Percentiles rank a stretch among this genome's conserved stretches.
Evolutionary conservation across 306 rosid species (phyloP).

Genomic region (Abrus pulchellus): DNA sequence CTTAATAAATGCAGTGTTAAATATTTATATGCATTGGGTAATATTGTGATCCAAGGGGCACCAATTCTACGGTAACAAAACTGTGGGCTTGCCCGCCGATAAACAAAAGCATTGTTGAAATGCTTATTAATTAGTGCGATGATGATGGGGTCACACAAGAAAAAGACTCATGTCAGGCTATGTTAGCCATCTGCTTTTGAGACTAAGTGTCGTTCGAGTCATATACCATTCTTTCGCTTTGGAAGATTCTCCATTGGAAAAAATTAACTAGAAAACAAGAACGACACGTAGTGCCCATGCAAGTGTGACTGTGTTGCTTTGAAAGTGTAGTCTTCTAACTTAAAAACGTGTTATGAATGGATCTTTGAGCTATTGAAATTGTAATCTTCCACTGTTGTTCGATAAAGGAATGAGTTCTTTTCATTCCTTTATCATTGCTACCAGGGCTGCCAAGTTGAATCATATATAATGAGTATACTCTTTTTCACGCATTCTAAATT

Average conservation of each 20-base stretch:
- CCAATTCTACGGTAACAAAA: not conserved
- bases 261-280: slow-evolving; percentile 45
- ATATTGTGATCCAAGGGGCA: not conserved
- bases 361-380: not conserved
- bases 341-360: not conserved
- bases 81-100: slow-evolving; percentile 11
- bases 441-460: too few species aligned
- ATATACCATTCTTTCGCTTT: not conserved
- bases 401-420: not conserved
- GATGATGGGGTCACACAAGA: not conserved
- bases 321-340: not conserved
- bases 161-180: not conserved
- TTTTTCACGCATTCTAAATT: too few species aligned
- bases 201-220: slow-evolving; percentile 15
- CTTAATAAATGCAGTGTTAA: too few species aligned
- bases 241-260: slow-evolving; percentile 6
- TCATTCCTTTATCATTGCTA: not conserved
- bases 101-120: not conserved
- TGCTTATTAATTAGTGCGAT: not conserved
- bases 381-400: not conserved
- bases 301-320: slow-evolving; percentile 43
- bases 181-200: slow-evolving; percentile 5
- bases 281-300: slow-evolving; percentile 48
- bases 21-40: too few species aligned
- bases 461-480: too few species aligned